Evolutionary conservation across 768 basidiomycete species (phyloP).

Genomic region (Tylopilus plumbeoviolaceoides): DNA sequence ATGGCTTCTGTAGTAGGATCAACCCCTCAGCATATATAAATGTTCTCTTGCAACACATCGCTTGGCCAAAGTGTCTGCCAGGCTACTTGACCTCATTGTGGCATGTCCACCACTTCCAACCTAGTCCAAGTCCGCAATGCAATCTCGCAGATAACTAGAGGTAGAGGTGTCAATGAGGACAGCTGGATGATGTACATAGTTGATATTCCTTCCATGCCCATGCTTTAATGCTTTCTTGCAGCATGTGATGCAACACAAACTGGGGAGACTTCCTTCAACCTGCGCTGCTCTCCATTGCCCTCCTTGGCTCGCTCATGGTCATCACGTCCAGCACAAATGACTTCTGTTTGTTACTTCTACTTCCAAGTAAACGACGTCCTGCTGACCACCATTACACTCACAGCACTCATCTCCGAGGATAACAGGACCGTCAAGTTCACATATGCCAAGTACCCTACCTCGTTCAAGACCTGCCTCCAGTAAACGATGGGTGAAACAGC

Average conservation of each 20-base stretch:
- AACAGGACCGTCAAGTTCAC: no score
- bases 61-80: no score
- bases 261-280: conserved; percentile 21
- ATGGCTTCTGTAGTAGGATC: no score
- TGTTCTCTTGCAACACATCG: no score
- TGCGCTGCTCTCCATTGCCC: conserved; percentile 16
- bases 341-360: conserved; percentile 8
- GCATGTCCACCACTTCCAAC: conserved; percentile 15
- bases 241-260: conserved; percentile 19
- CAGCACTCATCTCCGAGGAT: no score
- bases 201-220: conserved; percentile 20
- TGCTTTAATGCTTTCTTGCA: neutral
- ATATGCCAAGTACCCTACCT: no score
- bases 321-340: conserved; percentile 15
- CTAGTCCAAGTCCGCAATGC: conserved; percentile 16
- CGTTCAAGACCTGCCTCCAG: no score
- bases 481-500: conserved; percentile 19
- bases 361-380: no score
- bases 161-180: conserved; percentile 18
- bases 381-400: no score
- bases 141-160: conserved; percentile 17
- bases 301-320: conserved; percentile 18
- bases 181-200: conserved; percentile 24
- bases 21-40: no score
- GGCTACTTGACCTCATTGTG: no score